These are phyloP conservation scores for Aspergillus kassunensis DNA, from an alignment of 495 filamentous ascomycete genomes.

Conservation along the genomic window DNA sequence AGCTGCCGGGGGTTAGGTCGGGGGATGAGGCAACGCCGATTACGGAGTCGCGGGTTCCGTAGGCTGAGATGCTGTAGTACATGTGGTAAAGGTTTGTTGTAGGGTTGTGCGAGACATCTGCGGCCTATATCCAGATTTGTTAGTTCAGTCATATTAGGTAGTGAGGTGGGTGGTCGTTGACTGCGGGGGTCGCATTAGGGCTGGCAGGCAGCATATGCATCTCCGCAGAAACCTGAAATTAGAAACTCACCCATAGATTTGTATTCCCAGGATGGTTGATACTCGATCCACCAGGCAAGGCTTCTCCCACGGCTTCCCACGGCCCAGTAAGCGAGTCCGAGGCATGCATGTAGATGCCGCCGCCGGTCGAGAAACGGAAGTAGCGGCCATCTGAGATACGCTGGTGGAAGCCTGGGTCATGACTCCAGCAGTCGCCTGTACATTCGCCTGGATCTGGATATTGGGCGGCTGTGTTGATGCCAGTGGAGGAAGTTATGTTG, in stretches of 20 bases:
- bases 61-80: not conserved
- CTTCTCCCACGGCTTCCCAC: constrained; percentile 1
- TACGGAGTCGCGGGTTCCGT: not conserved
- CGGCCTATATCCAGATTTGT: not conserved
- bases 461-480: too few species aligned
- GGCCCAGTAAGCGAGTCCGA: constrained; percentile 1
- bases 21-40: constrained; percentile 1
- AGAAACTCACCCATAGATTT: not conserved
- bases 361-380: constrained; percentile 10
- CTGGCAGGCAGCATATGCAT: too few species aligned
- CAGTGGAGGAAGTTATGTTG: too few species aligned
- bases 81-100: not conserved
- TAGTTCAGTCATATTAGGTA: too few species aligned
- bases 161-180: too few species aligned
- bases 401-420: constrained; percentile 6
- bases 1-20: not conserved
- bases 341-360: constrained; percentile 2
- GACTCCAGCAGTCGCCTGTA: constrained; percentile 7
- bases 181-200: too few species aligned
- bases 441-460: constrained; percentile 1
- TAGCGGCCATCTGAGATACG: constrained; percentile 5
- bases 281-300: not conserved
- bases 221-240: too few species aligned
- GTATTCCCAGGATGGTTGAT: not conserved
- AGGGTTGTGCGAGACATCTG: not conserved